Base-by-base conservation (phyloP, 805 yeast species). In the Yamadazyma laniorum region DNA sequence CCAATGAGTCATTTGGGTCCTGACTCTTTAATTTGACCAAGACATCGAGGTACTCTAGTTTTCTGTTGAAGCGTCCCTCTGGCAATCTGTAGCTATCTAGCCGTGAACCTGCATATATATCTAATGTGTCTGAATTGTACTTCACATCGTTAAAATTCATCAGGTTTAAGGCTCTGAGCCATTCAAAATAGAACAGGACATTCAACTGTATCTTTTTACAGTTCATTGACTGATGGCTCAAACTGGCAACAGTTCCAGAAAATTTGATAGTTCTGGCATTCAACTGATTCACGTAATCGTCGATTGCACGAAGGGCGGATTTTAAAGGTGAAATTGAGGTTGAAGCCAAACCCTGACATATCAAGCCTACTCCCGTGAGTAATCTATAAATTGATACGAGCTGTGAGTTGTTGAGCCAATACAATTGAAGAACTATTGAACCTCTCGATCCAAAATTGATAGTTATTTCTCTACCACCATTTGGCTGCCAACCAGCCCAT, bases 321-420 rank as follows among this genome's bases (percentile, higher is more conserved):
- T 15, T 15, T 8, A 34, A 22, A 15, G 37, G 32, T 18, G 37
- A 27, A 4, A 13, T 15, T 19, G 37, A 32, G 5, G 5, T 21
- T 14, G 15, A 13, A 9, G 15, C n/a, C 6, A 34, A 21, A 9
- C 37, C 37, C 11, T 28, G 32, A 15, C 22, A 13, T 9, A 31
- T 19, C 21, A 37, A 26, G 22, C 23, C 29, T 5, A 37, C 15
- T 7, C 40, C 35, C 2, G 18, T 31, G 18, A 37, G 16, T 6
- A 37, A 13, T 15, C 33, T 30, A 17, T 31, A 31, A 4, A 37
- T 7, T 12, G 35, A 12, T 21, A 37, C 21, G 14, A 31, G 31
- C 26, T 37, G 25, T n/a, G 8, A n/a, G 14, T 6, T 13, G 16
- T 25, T 26, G 13, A 37, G 27, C 40, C 40, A 37, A 4, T 19